Evolutionary conservation across 768 basidiomycete genomes (phyloP), one percentile per base, ranked within the genome.

Genomic region (Xerocomellus chrysenteron): DNA sequence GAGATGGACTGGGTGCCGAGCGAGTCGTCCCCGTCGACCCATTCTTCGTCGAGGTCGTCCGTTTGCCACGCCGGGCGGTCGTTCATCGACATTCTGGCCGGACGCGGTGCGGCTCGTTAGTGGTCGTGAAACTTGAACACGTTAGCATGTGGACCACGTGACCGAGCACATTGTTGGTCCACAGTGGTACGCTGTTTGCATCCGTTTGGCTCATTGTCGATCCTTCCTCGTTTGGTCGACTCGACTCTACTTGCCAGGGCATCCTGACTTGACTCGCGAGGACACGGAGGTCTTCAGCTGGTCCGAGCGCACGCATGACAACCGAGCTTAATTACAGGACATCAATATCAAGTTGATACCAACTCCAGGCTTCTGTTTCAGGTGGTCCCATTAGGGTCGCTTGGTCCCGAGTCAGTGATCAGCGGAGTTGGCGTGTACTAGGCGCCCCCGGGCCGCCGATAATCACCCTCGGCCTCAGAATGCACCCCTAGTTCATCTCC

Each of bases 31-130:
- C 80, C 74, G 41, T 93, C 91, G 56, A 90, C 78, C 94, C 94
- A 97, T 76, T 95, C 94, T 63, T 95, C 93, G 56, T 85, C 87
- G 8, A 97, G 82, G 68, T 95, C 94, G 52, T 91, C 90, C 1
- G 92, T 92, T 69, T 90, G 87, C 91, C 91, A 93, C 47, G 81
- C 90, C 21, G 91, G 91, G 44, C 73, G 74, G 47, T 50, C 48
- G 32, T 55, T 41, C 37, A 36, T 36, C 19, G 59, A 45, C 56
- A 67, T 67, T 24, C 2, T 33, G 26, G 26, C 12, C 21, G 37
- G 6, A 10, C 26, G 26, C 26, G 26, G 26, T 26, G 26, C 26
- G 52, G 53, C 5, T 32, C 30, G 30, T 32, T 32, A 26, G 53
- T 51, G 24, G 52, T 41, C 40, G 50, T 28, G 24, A 33, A 46